Percentiles rank a stretch among this genome's conserved stretches.
These are phyloP conservation scores for Aspergillus niger DNA, from an alignment of 2,329 filamentous ascomycete species.

Conservation along the genomic window DNA sequence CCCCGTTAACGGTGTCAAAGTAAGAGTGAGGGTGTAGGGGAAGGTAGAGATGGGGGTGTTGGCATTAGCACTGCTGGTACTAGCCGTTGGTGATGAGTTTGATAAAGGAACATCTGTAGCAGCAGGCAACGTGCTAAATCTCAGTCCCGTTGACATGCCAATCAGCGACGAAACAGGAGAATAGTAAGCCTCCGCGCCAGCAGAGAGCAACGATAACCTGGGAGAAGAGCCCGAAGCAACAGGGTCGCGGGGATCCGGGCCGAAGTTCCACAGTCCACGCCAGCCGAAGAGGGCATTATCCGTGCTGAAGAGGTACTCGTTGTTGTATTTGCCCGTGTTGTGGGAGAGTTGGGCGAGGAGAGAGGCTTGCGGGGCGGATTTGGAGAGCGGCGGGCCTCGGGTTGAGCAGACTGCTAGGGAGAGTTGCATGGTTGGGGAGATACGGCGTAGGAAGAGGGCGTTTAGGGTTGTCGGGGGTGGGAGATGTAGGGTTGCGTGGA, in stretches of 20 bases:
- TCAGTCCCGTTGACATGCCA: constrained; percentile 81
- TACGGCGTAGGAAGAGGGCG: constrained; percentile 76
- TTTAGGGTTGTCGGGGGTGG: constrained; percentile 80
- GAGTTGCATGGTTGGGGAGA: constrained; percentile 76
- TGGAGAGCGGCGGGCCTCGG: constrained; percentile 43
- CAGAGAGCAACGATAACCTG: constrained; percentile 79
- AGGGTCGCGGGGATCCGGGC: constrained; percentile 57
- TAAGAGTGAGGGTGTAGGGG: constrained; percentile 90
- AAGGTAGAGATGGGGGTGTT: constrained; percentile 64
- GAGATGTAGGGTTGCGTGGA: constrained; percentile 50
- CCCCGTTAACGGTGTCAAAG: constrained; percentile 90
- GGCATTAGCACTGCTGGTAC: constrained; percentile 7
- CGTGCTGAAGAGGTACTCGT: constrained; percentile 88
- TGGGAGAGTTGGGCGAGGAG: constrained; percentile 57
- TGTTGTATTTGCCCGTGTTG: constrained; percentile 81
- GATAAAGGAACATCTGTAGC: constrained; percentile 33
- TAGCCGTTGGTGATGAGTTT: constrained; percentile 23
- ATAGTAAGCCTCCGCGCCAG: constrained; percentile 93
- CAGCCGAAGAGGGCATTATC: constrained; percentile 87
- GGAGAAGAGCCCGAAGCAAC: constrained; percentile 48
- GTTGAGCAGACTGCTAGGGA: constrained; percentile 64
- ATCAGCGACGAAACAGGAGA: constrained; percentile 91
- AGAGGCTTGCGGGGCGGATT: constrained; percentile 48
- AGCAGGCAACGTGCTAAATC: constrained; percentile 82
- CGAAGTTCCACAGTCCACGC: constrained; percentile 92